A percentile compares a stretch with the other conserved stretches of the same genome.
Evolutionary conservation across 2,329 filamentous ascomycete species (phyloP).

Genomic region (Shiraia bambusicola): DNA sequence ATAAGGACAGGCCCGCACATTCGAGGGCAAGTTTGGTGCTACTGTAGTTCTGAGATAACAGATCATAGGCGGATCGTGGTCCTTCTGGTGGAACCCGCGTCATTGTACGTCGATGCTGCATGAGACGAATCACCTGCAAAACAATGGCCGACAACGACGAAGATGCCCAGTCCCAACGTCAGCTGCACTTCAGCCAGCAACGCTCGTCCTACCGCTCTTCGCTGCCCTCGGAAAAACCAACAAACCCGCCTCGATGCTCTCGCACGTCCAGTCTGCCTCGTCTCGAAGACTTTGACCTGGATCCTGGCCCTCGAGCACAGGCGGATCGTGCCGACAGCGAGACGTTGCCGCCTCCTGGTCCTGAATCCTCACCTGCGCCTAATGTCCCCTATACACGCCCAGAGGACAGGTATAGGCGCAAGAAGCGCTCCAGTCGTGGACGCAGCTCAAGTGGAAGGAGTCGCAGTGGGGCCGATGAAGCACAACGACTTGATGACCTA

Average conservation of each 20-base stretch:
- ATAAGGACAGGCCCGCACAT: no score
- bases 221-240: constrained; percentile 12
- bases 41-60: no score
- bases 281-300: constrained; percentile 22
- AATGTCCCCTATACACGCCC: constrained; percentile 14
- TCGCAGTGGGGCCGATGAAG: not conserved
- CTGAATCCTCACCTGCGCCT: constrained; percentile 18
- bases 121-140: constrained; percentile 23
- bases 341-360: constrained; percentile 1
- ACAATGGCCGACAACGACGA: constrained; percentile 19
- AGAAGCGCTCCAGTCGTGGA: constrained; percentile 3
- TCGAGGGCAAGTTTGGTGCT: no score
- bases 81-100: constrained; percentile 3
- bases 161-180: constrained; percentile 23
- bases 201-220: constrained; percentile 34
- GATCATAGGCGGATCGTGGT: no score
- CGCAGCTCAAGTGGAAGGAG: not conserved
- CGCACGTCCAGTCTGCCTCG: constrained; percentile 14
- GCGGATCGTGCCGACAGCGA: constrained; percentile 17
- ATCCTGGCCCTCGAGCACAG: constrained; percentile 2
- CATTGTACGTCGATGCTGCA: constrained; percentile 12
- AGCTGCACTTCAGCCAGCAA: constrained; percentile 39
- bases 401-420: constrained; percentile 2
- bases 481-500: constrained; percentile 6
- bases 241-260: constrained; percentile 14